Evolutionary conservation across 2,329 filamentous ascomycete species (phyloP).

Genomic region (Mycosphaerella sp.): DNA sequence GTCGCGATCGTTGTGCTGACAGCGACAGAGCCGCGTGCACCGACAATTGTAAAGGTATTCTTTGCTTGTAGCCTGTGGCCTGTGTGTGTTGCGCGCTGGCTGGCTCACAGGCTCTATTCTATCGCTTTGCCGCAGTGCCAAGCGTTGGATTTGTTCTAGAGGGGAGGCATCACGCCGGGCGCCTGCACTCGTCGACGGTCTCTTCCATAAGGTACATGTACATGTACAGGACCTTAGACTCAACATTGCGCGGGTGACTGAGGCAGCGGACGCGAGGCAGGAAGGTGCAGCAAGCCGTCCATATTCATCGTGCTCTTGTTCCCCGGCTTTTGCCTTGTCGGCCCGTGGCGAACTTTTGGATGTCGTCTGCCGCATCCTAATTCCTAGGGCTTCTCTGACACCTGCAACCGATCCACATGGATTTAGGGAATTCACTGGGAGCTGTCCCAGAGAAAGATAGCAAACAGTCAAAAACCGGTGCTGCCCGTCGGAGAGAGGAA

Average conservation of each 20-base stretch:
- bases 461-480: neutral
- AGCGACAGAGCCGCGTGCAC: neutral
- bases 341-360: neutral
- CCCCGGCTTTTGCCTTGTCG: constrained; percentile 5
- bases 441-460: constrained; percentile 2
- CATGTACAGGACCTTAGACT: too few relatives aligned
- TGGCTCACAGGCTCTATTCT: neutral
- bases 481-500: neutral
- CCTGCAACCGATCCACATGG: constrained; percentile 8
- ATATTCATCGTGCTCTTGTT: constrained; percentile 3
- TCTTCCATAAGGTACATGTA: too few relatives aligned
- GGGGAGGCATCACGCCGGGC: neutral
- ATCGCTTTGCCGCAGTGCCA: neutral
- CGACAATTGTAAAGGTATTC: too few relatives aligned
- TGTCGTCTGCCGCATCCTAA: neutral
- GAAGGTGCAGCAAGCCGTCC: neutral
- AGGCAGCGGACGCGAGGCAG: neutral
- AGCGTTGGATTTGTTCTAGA: neutral
- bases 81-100: neutral
- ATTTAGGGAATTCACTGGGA: neutral
- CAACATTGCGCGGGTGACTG: neutral
- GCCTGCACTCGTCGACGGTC: neutral
- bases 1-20: neutral
- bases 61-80: neutral
- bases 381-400: neutral